Percentiles rank a stretch among this genome's conserved stretches.
Conservation (phyloP, 352 stramenopile species). For the Globisporangium splendens region DNA sequence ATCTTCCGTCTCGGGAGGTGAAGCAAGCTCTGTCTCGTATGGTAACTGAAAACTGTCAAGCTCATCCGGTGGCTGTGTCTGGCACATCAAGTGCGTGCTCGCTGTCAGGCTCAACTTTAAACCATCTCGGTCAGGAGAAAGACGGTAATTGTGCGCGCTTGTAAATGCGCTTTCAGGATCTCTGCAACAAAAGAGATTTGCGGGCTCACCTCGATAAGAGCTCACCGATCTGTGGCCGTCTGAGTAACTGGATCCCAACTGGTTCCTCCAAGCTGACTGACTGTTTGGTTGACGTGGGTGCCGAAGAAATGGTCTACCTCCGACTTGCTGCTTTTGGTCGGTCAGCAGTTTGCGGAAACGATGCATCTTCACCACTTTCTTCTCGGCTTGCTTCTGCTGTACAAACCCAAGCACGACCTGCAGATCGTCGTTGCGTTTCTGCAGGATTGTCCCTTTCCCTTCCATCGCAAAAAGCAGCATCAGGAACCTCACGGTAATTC, state of each 20-base stretch:
- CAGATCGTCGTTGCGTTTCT: constrained; percentile 53
- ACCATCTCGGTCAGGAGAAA: too few species aligned
- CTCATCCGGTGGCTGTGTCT: background rate
- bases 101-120: background rate
- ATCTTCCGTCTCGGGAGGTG: background rate
- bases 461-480: constrained; percentile 83
- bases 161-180: background rate
- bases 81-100: background rate
- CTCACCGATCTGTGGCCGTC: background rate
- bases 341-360: constrained; percentile 43
- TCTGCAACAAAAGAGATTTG: constrained; percentile 1
- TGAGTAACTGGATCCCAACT: too few species aligned
- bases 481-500: constrained; percentile 56
- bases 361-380: constrained; percentile 34
- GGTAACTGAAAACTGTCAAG: background rate
- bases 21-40: constrained; percentile 7
- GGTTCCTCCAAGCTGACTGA: background rate
- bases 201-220: background rate
- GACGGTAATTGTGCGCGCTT: background rate
- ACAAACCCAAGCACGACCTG: constrained; percentile 48
- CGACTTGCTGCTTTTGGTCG: constrained; percentile 18
- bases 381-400: constrained; percentile 31
- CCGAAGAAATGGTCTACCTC: background rate
- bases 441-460: constrained; percentile 53
- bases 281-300: background rate